Base-by-base conservation (phyloP, 257 asterid genomes). In the Misopates orontium region DNA sequence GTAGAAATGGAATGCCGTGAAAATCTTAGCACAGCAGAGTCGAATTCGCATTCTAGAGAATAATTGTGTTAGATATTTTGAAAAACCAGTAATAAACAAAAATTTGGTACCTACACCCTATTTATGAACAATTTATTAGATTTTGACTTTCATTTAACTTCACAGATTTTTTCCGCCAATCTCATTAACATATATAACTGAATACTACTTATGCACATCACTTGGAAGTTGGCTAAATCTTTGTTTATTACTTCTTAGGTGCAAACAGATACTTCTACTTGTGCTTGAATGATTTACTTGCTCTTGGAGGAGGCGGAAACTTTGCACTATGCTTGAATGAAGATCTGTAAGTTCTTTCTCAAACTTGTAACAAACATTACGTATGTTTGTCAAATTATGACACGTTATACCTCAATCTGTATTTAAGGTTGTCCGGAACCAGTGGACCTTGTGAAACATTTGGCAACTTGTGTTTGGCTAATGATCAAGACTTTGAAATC, bases 401-500 rank as follows among this genome's bases (percentile, higher is more conserved):
- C 39, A 50, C 31, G 39, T 57, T 22, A 41, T 8, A 1, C 53
- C 10, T 57, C 32, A 61, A 60, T 16, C 28, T 17, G 19, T 48
- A 22, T 60, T 31, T 36, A 68, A 93, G 99, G 78, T 83, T 93
- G 79, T 77, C 78, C 10, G 99, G 99, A 69, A 80, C 85, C 49
- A 93, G 96, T 74, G 97, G 99, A 48, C 88, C 95, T 40, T 86
- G 95, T 65, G 99, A 93, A 71, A 93, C 99, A 72, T 93, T 86
- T 75, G 99, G 99, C 64, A 93, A 84, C 82, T 50, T 73, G 42
- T 86, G 97, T 68, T 80, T 93, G 80, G 97, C 97, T 60, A 86
- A 87, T 79, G 87, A 90, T 53, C 80, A 81, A 40, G 99, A 87
- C 71, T 93, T 93, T 71, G 94, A 88, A 55, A 41, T 83, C 69